Evolutionary conservation across 2,329 filamentous ascomycete species (phyloP), one percentile per base, ranked within the genome.

Genomic region (Aspergillus quadrilineatus): DNA sequence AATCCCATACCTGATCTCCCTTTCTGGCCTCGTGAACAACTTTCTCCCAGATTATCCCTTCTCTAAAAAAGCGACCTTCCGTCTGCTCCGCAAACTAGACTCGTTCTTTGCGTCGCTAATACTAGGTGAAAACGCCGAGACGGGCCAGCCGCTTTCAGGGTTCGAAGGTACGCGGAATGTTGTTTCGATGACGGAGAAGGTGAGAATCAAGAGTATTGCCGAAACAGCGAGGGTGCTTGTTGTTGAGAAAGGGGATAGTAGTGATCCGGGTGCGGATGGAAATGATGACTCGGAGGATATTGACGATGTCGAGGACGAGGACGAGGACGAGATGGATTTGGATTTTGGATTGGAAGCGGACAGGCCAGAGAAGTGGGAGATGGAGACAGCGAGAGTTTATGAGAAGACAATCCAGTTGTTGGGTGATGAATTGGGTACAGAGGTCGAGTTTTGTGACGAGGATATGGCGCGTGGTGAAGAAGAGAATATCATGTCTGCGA

Each of bases 61-160:
- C 2, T 78, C 83, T 0, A 86, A 89, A 0, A 79, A 78, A n/a
- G 75, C 85, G 1, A 88, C 89, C 0, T 92, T 97, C 66, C 73
- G 79, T 0, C 70, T 93, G 0, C 77, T 96, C 3, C 80, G 81
- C 46, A 97, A 95, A 72, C 78, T 97, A 17, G 93, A 97, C 67
- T 84, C 88, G 65, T 89, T 89, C 39, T 96, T 97, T 68, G 84
- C 89, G 1, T 90, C 88, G 56, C 77, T 97, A 8, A 69, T 96
- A 1, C 76, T 80, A 26, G 89, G 89, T 3, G 75, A 82, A 56
- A 86, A 96, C 66, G 74, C 86, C 3, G 82, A 86, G 12, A 87
- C 87, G 0, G 82, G 83, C 0, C 83, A 87, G 39, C 66, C 77
- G 0, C 77, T 96, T 1, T 86, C 90, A 0, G 90, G 91, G 0